A percentile compares a stretch with the other conserved stretches of the same genome.
Conservation (phyloP, 352 stramenopile genomes). For the Sclerospora graminicola region DNA sequence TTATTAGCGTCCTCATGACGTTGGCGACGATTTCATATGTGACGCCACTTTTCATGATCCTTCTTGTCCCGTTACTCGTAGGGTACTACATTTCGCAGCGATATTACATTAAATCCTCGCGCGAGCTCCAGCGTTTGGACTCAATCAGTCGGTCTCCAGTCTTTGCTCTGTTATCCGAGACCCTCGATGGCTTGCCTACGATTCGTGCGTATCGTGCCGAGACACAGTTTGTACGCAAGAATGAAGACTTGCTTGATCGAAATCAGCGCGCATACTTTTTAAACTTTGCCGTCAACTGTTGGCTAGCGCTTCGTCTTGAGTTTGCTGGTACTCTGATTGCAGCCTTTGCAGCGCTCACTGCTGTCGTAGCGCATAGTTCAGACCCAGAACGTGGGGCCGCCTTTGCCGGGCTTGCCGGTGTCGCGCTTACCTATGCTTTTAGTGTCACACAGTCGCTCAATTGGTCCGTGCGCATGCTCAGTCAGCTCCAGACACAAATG, state of each 20-base stretch:
- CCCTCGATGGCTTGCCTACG: slow-evolving; percentile 89
- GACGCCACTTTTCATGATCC: slow-evolving; percentile 57
- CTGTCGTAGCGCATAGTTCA: slow-evolving; percentile 41
- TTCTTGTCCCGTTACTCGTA: slow-evolving; percentile 60
- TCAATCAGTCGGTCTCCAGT: slow-evolving; percentile 89
- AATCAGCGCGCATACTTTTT: slow-evolving; percentile 71
- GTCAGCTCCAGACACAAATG: slow-evolving; percentile 73
- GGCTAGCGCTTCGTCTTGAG: slow-evolving; percentile 64
- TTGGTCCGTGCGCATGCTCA: slow-evolving; percentile 66
- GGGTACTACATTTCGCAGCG: slow-evolving; percentile 71
- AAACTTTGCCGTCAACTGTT: slow-evolving; percentile 68
- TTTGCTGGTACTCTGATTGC: slow-evolving; percentile 59
- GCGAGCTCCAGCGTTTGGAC: slow-evolving; percentile 94
- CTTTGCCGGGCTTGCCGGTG: slow-evolving; percentile 51
- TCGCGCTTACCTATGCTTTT: slow-evolving; percentile 75
- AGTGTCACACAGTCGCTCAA: slow-evolving; percentile 70
- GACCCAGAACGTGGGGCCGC: slow-evolving; percentile 23
- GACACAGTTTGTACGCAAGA: slow-evolving; percentile 39
- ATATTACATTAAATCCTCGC: slow-evolving; percentile 89
- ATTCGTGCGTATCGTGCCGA: slow-evolving; percentile 83
- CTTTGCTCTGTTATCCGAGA: slow-evolving; percentile 93
- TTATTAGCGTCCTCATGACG: slow-evolving; percentile 54
- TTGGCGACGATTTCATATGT: slow-evolving; percentile 62
- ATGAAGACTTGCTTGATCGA: slow-evolving; percentile 41
- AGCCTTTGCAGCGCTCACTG: slow-evolving; percentile 35